phyloP scores from a whole-genome alignment of 805 yeast species.

The Candida qinlingensis region DNA sequence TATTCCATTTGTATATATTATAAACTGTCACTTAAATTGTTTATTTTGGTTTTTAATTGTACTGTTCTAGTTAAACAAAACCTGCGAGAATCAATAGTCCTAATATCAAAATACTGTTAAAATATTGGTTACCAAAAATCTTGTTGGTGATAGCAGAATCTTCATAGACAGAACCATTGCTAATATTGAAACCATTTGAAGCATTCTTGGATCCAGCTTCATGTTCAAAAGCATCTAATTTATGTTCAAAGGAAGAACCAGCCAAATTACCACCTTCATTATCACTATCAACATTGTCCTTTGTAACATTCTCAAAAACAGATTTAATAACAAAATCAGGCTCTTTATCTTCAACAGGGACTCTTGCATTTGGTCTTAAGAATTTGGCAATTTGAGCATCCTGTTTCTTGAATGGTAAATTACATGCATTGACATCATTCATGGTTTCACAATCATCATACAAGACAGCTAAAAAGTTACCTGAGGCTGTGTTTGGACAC shows the following conservation, averaged over 20 bases:
- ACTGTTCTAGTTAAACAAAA: not conserved
- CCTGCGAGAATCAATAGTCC: constrained; percentile 1
- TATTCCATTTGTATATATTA: not conserved
- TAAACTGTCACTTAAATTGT: not conserved
- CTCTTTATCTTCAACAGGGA: constrained; percentile 23
- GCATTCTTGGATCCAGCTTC: not conserved
- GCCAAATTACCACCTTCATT: not conserved
- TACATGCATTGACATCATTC: constrained; percentile 46
- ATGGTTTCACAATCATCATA: constrained; percentile 40
- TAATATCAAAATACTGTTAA: not conserved
- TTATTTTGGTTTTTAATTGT: no score
- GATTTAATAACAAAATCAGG: constrained; percentile 22
- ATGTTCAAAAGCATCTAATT: not conserved
- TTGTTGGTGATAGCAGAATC: constrained; percentile 2
- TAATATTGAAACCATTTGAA: not conserved
- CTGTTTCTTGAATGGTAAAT: constrained; percentile 42
- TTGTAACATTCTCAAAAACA: constrained; percentile 13
- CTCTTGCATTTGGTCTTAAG: constrained; percentile 22
- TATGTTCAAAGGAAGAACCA: constrained; percentile 2
- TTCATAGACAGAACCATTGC: constrained; percentile 1
- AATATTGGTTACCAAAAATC: not conserved
- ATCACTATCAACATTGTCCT: not conserved
- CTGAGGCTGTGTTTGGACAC: constrained; percentile 43
- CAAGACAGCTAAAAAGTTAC: constrained; percentile 40
- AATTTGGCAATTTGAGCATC: constrained; percentile 29